Evolutionary conservation across 2,329 filamentous ascomycete genomes (phyloP), one percentile per base, ranked within the genome.

Genomic region (Beauveria medogensis): DNA sequence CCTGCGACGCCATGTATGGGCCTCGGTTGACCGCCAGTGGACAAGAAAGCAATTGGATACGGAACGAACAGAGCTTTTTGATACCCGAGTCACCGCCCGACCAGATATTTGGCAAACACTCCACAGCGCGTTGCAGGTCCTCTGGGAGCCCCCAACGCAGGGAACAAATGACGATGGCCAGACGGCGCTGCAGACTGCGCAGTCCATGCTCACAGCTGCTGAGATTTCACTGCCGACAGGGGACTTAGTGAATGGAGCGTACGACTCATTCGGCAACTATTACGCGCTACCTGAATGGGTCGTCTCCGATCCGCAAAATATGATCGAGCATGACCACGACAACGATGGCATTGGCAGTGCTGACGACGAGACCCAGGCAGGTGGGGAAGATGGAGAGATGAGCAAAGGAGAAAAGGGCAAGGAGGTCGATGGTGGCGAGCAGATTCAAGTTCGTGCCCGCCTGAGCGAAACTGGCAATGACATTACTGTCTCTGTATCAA

Each of bases 11-110:
- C 87, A 89, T 66, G 75, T 81, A 59, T 92, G 89, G 89, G 77
- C 77, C 14, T 84, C 86, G 61, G 81, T 80, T 63, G 79, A 80
- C 58, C 83, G 83, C 22, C 73, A 76, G 18, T 95, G 90, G 90
- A 92, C 89, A 1, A 84, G 82, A n/a, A 70, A 75, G 18, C 78
- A 87, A 58, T 78, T 96, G 2, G 83, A 85, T 62, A 80, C 80
- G 37, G 90, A 96, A 74, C 83, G 93, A 54, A 77, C 76, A 54
- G 91, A 91, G 64, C 97, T 95, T 78, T 97, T 96, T 73, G 92
- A 97, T 63, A 97, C 92, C 1, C 80, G 91, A 52, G 90, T 95
- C 18, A 89, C 88, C 0, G 91, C 91, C 2, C 81, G 85, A 4
- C 69, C 81, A 5, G 90, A 96, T 72, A 82, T 94, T 28, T 97